phyloP scores from a whole-genome alignment of 2,329 filamentous ascomycete genomes.

The Monosporascus sp. region DNA sequence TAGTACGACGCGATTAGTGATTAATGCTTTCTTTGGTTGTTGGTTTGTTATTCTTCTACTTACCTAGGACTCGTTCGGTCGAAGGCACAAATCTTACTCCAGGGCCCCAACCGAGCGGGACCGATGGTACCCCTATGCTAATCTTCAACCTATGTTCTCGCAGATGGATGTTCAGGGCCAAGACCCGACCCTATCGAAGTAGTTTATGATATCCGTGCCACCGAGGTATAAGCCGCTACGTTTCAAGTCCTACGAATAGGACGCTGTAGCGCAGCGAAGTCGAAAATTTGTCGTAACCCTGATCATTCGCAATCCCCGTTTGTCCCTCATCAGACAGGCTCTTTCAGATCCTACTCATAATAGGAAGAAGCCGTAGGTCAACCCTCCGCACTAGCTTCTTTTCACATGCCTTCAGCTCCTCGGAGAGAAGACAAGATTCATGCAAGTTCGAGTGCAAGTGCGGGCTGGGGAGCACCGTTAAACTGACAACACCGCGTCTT shows the following conservation, averaged over 20 bases:
- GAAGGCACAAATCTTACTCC: conserved; percentile 21
- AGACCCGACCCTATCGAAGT: conserved; percentile 42
- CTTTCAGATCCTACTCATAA: no score
- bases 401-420: no score
- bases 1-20: neutral
- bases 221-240: conserved; percentile 6
- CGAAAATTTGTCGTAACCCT: no score
- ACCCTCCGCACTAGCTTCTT: no score
- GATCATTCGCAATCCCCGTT: no score
- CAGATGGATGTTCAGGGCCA: neutral
- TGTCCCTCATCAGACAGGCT: no score
- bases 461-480: no score
- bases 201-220: conserved; percentile 54
- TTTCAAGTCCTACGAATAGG: no score
- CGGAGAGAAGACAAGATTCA: no score
- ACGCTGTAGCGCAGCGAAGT: no score
- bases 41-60: neutral
- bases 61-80: conserved; percentile 23
- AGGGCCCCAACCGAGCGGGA: conserved; percentile 42
- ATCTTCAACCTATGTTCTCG: neutral
- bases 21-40: neutral
- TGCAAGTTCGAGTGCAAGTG: no score
- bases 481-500: neutral
- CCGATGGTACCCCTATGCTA: conserved; percentile 44
- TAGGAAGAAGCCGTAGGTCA: no score